These are phyloP conservation scores for Colletotrichum falcatum DNA, from an alignment of 2,329 filamentous ascomycete genomes.

Conservation along the genomic window DNA sequence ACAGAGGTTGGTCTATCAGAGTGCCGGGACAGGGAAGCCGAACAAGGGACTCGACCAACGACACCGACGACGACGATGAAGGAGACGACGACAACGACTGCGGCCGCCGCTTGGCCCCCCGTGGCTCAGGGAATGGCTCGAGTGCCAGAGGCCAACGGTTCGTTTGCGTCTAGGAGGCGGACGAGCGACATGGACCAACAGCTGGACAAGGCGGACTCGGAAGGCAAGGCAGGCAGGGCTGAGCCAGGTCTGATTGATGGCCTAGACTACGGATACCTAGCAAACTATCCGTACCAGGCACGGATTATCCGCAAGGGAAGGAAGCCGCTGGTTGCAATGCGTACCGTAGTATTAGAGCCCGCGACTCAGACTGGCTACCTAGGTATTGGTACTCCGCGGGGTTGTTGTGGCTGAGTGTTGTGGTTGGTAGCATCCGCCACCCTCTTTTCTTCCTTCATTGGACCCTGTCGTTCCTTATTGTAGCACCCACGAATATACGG, in stretches of 20 bases:
- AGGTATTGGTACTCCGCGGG: no score
- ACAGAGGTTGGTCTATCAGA: neutral
- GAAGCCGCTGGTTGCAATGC: neutral
- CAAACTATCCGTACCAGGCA: no score
- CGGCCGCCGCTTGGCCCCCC: neutral
- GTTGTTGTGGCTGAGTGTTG: slow-evolving; percentile 35
- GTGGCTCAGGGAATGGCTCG: slow-evolving; percentile 29
- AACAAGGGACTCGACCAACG: slow-evolving; percentile 25
- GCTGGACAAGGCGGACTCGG: slow-evolving; percentile 37
- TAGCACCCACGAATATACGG: no score
- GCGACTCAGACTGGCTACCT: slow-evolving; percentile 22
- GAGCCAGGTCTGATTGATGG: neutral
- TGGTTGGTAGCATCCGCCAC: slow-evolving; percentile 21
- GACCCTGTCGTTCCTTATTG: neutral
- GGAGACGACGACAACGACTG: slow-evolving; percentile 6
- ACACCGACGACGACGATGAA: slow-evolving; percentile 1
- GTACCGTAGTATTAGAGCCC: no score
- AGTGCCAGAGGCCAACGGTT: slow-evolving; percentile 21
- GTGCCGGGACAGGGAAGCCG: slow-evolving; percentile 12
- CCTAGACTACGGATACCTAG: no score
- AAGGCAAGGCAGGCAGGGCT: slow-evolving; percentile 5
- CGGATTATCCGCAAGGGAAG: no score
- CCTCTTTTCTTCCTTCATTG: neutral
- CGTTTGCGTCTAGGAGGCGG: slow-evolving; percentile 20
- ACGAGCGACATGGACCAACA: slow-evolving; percentile 28